These are phyloP conservation scores for Fusarium ramigenum DNA, from an alignment of 2,329 filamentous ascomycete species.

Conservation along the genomic window DNA sequence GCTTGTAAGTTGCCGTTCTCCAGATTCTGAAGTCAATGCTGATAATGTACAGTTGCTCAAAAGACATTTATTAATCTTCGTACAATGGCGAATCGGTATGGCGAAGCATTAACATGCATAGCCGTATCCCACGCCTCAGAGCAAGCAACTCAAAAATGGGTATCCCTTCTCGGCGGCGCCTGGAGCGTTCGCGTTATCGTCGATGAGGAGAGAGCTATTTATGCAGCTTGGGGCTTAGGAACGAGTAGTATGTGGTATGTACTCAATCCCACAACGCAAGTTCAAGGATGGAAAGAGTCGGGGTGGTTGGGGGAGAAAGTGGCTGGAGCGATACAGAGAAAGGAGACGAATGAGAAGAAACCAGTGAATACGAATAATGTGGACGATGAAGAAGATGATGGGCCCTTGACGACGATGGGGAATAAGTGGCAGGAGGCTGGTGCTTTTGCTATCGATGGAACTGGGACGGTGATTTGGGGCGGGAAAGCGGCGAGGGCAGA, in stretches of 20 bases:
- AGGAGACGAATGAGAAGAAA: constrained; percentile 40
- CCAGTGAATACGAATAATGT: background rate
- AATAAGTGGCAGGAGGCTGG: constrained; percentile 67
- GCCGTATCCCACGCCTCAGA: constrained; percentile 68
- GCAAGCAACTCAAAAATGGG: constrained; percentile 65
- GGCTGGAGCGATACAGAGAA: constrained; percentile 55
- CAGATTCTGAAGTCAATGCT: background rate
- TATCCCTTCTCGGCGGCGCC: constrained; percentile 65
- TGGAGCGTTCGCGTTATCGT: constrained; percentile 66
- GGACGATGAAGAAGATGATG: constrained; percentile 45
- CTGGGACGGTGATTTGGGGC: constrained; percentile 61
- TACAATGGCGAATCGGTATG: constrained; percentile 62
- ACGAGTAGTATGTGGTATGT: constrained; percentile 60
- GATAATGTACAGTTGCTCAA: constrained; percentile 56
- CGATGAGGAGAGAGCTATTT: constrained; percentile 65
- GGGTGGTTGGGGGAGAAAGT: constrained; percentile 64
- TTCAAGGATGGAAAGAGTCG: constrained; percentile 63
- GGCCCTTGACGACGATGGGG: constrained; percentile 57
- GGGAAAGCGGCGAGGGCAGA: constrained; percentile 59
- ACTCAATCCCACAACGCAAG: constrained; percentile 62
- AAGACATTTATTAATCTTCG: constrained; percentile 67
- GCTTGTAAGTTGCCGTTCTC: constrained; percentile 55
- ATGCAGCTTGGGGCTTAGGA: constrained; percentile 68
- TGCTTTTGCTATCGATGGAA: constrained; percentile 60
- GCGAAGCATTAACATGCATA: constrained; percentile 61